These are phyloP conservation scores for Dothidotthia symphoricarpi DNA, from an alignment of 2,329 filamentous ascomycete species.

Conservation along the genomic window DNA sequence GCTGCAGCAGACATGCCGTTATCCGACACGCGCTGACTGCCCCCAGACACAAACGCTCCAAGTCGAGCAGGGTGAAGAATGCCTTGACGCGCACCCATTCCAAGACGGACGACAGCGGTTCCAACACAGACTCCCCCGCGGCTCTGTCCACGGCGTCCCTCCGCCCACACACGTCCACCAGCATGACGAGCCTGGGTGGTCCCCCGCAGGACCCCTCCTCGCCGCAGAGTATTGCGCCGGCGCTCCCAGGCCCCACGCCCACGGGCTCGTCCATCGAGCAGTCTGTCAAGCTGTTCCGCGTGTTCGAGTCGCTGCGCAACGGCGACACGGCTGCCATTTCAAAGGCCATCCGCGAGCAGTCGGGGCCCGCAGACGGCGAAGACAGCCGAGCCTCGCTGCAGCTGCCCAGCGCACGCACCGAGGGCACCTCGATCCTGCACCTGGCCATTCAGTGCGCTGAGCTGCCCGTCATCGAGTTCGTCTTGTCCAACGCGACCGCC, in stretches of 20 bases:
- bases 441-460: conserved; percentile 95
- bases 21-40: no score
- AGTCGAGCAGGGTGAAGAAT: conserved; percentile 40
- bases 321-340: conserved; percentile 90
- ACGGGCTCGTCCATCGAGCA: conserved; percentile 68
- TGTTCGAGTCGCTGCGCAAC: conserved; percentile 87
- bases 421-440: conserved; percentile 88
- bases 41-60: conserved; percentile 45
- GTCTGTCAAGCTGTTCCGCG: conserved; percentile 88
- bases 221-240: conserved; percentile 4
- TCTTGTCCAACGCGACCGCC: conserved; percentile 64
- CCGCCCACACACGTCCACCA: conserved; percentile 16
- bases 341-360: conserved; percentile 72
- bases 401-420: conserved; percentile 50
- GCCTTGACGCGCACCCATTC: conserved; percentile 39
- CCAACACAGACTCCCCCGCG: conserved; percentile 15
- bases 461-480: conserved; percentile 85
- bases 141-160: conserved; percentile 17
- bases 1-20: no score
- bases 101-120: conserved; percentile 32
- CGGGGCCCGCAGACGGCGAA: conserved; percentile 43
- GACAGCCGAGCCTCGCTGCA: conserved; percentile 51
- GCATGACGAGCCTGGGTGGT: conserved; percentile 7
- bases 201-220: conserved; percentile 5
- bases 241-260: conserved; percentile 24